A percentile compares a stretch with the other conserved stretches of the same genome.
These are phyloP conservation scores for Phialemoniopsis sp. DNA, from an alignment of 2,329 filamentous ascomycete species.

Conservation along the genomic window DNA sequence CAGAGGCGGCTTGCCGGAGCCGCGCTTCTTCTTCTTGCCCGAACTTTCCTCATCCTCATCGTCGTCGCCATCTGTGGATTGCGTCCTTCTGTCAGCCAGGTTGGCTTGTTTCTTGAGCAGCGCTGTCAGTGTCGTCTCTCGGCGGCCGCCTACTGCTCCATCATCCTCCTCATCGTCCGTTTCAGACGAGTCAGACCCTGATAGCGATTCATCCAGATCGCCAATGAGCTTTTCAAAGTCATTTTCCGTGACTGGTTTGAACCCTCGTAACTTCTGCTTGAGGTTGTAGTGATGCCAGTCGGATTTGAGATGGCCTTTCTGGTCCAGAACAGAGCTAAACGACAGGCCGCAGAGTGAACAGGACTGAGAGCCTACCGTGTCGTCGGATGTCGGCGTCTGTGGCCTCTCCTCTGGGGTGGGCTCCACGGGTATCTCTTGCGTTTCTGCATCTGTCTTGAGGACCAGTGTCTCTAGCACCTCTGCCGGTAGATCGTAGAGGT, in stretches of 20 bases:
- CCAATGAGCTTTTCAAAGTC: slow-evolving; percentile 87
- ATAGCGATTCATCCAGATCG: slow-evolving; percentile 85
- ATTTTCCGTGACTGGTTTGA: slow-evolving; percentile 65
- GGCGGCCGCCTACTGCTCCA: slow-evolving; percentile 27
- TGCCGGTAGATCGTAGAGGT: slow-evolving; percentile 74
- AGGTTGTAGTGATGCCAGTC: slow-evolving; percentile 93
- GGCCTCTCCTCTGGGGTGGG: slow-evolving; percentile 19
- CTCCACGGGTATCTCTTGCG: slow-evolving; percentile 17
- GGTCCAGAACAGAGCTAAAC: slow-evolving; percentile 72
- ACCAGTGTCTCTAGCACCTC: slow-evolving; percentile 68
- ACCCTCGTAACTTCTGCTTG: slow-evolving; percentile 81
- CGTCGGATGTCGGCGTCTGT: slow-evolving; percentile 12
- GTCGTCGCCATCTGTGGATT: slow-evolving; percentile 39
- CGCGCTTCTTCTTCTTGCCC: slow-evolving; percentile 42
- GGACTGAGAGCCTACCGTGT: slow-evolving; percentile 60
- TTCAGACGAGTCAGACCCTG: slow-evolving; percentile 75
- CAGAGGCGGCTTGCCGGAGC: slow-evolving; percentile 66
- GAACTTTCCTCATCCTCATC: slow-evolving; percentile 41
- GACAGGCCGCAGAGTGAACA: slow-evolving; percentile 76
- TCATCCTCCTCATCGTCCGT: slow-evolving; percentile 39
- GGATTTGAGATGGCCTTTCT: slow-evolving; percentile 80
- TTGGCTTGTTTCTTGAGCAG: slow-evolving; percentile 81
- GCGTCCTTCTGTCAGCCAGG: slow-evolving; percentile 52
- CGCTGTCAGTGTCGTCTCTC: slow-evolving; percentile 68
- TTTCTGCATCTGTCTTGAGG: slow-evolving; percentile 42